These are phyloP conservation scores for Candida dajiaensis DNA, from an alignment of 805 yeast genomes.

Conservation along the genomic window DNA sequence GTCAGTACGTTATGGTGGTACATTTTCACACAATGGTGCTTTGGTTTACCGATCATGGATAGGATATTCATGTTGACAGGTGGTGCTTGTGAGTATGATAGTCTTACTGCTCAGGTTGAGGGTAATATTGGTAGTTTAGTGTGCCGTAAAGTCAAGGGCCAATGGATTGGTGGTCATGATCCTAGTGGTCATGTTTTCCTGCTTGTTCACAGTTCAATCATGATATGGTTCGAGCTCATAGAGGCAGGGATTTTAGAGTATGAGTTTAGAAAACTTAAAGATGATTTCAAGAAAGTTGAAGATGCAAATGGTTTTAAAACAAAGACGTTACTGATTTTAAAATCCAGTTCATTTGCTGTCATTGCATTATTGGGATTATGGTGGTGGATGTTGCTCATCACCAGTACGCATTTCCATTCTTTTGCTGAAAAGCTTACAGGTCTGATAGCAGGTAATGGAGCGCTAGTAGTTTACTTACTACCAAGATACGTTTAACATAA, in stretches of 20 bases:
- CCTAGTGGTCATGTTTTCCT: constrained; percentile 93
- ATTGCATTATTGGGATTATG: constrained; percentile 44
- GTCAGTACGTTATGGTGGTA: constrained; percentile 70
- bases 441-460: constrained; percentile 51
- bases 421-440: constrained; percentile 71
- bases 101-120: not conserved
- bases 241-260: constrained; percentile 31
- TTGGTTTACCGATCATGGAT: constrained; percentile 88
- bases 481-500: constrained; percentile 23
- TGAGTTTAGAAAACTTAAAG: constrained; percentile 22
- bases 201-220: constrained; percentile 57
- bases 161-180: constrained; percentile 86
- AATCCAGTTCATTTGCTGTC: constrained; percentile 23
- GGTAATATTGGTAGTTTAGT: constrained; percentile 14
- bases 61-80: constrained; percentile 74
- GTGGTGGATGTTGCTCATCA: constrained; percentile 85
- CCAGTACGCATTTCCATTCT: constrained; percentile 82
- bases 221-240: constrained; percentile 58
- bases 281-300: constrained; percentile 1
- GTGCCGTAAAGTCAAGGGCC: constrained; percentile 57
- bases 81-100: constrained; percentile 53
- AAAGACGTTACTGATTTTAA: not conserved
- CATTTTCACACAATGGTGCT: constrained; percentile 78
- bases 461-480: constrained; percentile 34
- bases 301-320: not conserved